Evolutionary conservation across 1,284 basidiomycete genomes (phyloP).

Genomic region (Peniophora sp.): DNA sequence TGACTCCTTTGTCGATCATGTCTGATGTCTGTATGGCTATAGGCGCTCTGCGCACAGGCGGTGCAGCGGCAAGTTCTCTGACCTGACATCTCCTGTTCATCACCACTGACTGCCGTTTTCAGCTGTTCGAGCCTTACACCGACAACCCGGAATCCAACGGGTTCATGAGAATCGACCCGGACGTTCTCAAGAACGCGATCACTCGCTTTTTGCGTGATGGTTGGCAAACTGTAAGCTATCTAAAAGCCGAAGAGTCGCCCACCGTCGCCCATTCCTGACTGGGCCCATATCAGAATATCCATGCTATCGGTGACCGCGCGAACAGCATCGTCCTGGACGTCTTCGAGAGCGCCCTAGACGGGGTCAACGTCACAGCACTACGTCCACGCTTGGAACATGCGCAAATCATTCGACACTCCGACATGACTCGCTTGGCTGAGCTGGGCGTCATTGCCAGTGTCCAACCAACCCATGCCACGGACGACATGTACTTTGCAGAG

Average conservation of each 20-base stretch:
- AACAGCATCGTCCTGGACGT: constrained; percentile 80
- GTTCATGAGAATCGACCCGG: constrained; percentile 66
- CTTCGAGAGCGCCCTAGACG: constrained; percentile 62
- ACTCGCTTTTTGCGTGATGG: constrained; percentile 67
- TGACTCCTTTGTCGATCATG: constrained; percentile 4
- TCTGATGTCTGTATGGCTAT: constrained; percentile 9
- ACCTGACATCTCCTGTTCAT: background rate
- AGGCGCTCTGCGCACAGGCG: constrained; percentile 86
- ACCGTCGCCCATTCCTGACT: constrained; percentile 4
- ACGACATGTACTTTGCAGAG: constrained; percentile 88
- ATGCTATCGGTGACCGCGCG: constrained; percentile 88
- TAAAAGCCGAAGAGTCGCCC: background rate
- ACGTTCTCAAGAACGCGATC: constrained; percentile 57
- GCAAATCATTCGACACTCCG: constrained; percentile 69
- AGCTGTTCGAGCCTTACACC: constrained; percentile 74
- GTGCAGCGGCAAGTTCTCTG: constrained; percentile 64
- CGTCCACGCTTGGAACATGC: constrained; percentile 86
- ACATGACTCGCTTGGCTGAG: constrained; percentile 67
- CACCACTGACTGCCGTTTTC: constrained; percentile 6
- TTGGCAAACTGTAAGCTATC: constrained; percentile 67
- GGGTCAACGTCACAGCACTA: constrained; percentile 51
- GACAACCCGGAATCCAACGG: constrained; percentile 74
- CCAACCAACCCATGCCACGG: constrained; percentile 86
- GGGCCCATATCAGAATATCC: constrained; percentile 78
- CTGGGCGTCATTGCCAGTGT: constrained; percentile 77